phyloP scores from a whole-genome alignment of 73 alveolate species.

The Urostyla sp. region DNA sequence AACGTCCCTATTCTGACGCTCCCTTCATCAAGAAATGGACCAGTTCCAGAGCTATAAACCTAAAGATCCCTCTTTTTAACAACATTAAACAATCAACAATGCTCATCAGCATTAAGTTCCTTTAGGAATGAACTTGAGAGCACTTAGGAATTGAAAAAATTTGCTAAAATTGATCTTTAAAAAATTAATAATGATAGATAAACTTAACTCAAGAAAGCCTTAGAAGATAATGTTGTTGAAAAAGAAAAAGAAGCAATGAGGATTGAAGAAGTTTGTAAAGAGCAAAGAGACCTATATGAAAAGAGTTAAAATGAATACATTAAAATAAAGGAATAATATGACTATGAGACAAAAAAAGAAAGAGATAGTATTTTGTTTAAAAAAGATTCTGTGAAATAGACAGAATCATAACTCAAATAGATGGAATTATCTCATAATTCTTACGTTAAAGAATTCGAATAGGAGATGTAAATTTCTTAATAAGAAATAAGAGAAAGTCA shows the following conservation, averaged over 20 bases:
- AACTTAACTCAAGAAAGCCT: slow-evolving; percentile 14
- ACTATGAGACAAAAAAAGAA: not conserved
- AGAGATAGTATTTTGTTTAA: not conserved
- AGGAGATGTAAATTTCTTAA: not conserved
- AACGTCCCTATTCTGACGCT: no score
- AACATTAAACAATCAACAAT: no score
- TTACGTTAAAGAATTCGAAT: not conserved
- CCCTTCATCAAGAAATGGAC: no score
- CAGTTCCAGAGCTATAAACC: no score
- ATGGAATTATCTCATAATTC: not conserved
- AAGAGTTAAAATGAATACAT: not conserved
- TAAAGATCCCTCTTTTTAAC: no score
- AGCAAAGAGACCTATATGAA: slow-evolving; percentile 9
- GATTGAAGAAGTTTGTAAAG: not conserved
- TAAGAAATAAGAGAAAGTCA: not conserved
- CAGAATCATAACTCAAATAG: not conserved
- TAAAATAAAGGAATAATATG: slow-evolving; percentile 8
- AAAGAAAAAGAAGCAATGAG: not conserved
- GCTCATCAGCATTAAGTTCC: no score
- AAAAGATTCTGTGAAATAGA: slow-evolving; percentile 4
- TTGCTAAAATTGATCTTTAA: slow-evolving; percentile 32
- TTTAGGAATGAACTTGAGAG: no score
- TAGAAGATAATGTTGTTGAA: slow-evolving; percentile 31
- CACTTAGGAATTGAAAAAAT: slow-evolving; percentile 32
- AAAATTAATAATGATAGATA: slow-evolving; percentile 45